Conservation (phyloP, 1,284 basidiomycete species). For the Fomitopsis palustris region DNA sequence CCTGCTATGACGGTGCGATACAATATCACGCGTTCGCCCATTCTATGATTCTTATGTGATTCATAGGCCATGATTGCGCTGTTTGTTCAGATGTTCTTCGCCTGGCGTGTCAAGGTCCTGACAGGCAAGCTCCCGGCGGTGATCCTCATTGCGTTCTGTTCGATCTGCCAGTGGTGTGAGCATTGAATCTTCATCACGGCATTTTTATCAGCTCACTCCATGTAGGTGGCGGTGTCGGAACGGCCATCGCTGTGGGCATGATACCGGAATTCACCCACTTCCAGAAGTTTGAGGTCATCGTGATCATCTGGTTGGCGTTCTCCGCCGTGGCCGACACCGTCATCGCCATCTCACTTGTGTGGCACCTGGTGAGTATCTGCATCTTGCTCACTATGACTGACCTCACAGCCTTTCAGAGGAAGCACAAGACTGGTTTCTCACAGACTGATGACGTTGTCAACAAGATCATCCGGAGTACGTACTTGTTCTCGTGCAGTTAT, state of each 20-base stretch:
- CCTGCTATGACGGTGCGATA: slow-evolving; percentile 30
- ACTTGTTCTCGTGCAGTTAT: no score
- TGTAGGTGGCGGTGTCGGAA: slow-evolving; percentile 31
- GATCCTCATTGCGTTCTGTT: slow-evolving; percentile 22
- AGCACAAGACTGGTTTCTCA: slow-evolving; percentile 36
- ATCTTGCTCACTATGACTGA: not conserved
- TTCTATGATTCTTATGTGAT: not conserved
- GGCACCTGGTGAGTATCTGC: slow-evolving; percentile 25
- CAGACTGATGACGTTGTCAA: slow-evolving; percentile 34
- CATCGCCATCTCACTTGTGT: slow-evolving; percentile 29
- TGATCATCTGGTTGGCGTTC: slow-evolving; percentile 34
- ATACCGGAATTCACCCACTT: slow-evolving; percentile 32
- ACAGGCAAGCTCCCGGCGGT: slow-evolving; percentile 28
- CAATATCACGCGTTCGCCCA: not conserved
- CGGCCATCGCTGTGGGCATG: slow-evolving; percentile 34
- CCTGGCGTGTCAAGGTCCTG: slow-evolving; percentile 39
- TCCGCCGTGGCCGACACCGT: slow-evolving; percentile 30
- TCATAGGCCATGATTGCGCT: slow-evolving; percentile 36
- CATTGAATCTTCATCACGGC: not conserved
- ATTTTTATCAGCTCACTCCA: not conserved
- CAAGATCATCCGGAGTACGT: slow-evolving; percentile 41
- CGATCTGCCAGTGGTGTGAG: slow-evolving; percentile 30
- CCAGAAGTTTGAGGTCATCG: slow-evolving; percentile 33
- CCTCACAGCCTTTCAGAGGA: slow-evolving; percentile 26
- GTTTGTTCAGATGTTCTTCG: slow-evolving; percentile 39